phyloP scores from a whole-genome alignment of 176 grass and related monocot genomes.

The Hordeum marinum region DNA sequence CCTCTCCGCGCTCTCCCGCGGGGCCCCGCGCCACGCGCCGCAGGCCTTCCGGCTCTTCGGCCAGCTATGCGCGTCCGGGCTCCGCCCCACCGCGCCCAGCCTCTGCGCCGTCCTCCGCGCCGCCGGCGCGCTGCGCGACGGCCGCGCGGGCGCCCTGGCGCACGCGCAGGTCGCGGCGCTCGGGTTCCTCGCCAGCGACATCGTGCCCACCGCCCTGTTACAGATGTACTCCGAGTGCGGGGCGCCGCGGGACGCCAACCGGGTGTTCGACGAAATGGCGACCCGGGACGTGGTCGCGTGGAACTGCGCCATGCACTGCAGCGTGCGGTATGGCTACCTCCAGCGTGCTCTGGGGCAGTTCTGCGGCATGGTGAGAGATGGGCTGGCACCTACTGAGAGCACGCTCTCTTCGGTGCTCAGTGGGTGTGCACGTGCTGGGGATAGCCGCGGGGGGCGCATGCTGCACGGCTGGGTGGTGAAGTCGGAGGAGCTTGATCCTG shows the following conservation, averaged over 20 bases:
- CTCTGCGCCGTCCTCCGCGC: constrained; percentile 56
- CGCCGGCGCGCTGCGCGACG: constrained; percentile 13
- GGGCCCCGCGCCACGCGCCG: not conserved
- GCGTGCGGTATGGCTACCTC: constrained; percentile 47
- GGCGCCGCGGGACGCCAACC: constrained; percentile 38
- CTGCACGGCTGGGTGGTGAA: constrained; percentile 76
- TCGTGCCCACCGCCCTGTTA: constrained; percentile 66
- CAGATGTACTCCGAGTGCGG: constrained; percentile 65
- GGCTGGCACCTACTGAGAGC: constrained; percentile 44
- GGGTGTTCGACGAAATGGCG: constrained; percentile 61
- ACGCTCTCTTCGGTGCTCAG: constrained; percentile 52
- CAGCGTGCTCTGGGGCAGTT: constrained; percentile 43
- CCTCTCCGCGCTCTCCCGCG: constrained; percentile 53
- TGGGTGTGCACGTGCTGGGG: constrained; percentile 35
- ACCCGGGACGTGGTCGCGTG: constrained; percentile 59
- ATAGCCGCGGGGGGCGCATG: constrained; percentile 34
- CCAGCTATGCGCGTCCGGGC: constrained; percentile 27
- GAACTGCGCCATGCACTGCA: constrained; percentile 70
- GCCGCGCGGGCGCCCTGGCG: constrained; percentile 1
- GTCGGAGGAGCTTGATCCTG: constrained; percentile 53
- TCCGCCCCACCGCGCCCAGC: constrained; percentile 59
- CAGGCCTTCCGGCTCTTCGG: constrained; percentile 48
- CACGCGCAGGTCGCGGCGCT: constrained; percentile 30
- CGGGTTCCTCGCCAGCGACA: constrained; percentile 46
- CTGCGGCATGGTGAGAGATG: constrained; percentile 32